A percentile compares a stretch with the other conserved stretches of the same genome.
Conservation (phyloP, 1,284 basidiomycete species). For the Xerocomus minutiporus region DNA sequence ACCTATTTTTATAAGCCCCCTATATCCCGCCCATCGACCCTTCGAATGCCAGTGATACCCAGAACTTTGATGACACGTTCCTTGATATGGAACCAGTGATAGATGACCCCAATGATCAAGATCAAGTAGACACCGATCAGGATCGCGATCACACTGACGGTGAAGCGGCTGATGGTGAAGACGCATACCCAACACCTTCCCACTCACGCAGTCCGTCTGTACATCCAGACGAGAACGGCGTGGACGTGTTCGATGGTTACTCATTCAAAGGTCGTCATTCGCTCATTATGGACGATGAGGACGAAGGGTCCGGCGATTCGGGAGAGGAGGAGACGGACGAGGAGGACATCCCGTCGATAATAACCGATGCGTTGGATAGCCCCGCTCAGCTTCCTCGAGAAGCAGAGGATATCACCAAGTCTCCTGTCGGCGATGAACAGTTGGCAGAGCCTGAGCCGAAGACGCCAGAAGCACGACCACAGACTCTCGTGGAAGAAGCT, state of each 20-base stretch:
- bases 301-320: constrained; percentile 37
- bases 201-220: constrained; percentile 70
- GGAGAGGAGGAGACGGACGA: constrained; percentile 39
- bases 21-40: constrained; percentile 95
- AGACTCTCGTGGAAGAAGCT: constrained; percentile 38
- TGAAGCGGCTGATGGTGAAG: constrained; percentile 70
- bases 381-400: constrained; percentile 19
- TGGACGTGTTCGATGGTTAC: constrained; percentile 83
- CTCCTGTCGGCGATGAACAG: constrained; percentile 26
- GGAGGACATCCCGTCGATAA: constrained; percentile 31
- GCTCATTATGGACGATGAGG: constrained; percentile 66
- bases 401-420: constrained; percentile 30
- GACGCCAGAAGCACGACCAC: constrained; percentile 65
- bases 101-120: constrained; percentile 62
- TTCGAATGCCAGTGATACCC: constrained; percentile 89
- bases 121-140: constrained; percentile 61
- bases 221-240: constrained; percentile 43
- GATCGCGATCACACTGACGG: constrained; percentile 58
- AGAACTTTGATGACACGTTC: constrained; percentile 97
- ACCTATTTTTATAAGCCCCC: constrained; percentile 58
- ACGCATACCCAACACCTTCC: constrained; percentile 62
- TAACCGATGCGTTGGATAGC: constrained; percentile 19
- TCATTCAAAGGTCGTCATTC: constrained; percentile 84
- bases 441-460: constrained; percentile 54
- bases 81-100: constrained; percentile 89